These are phyloP conservation scores for Dioscorea cayenensis DNA, from an alignment of 116 monocot genomes.

Conservation along the genomic window DNA sequence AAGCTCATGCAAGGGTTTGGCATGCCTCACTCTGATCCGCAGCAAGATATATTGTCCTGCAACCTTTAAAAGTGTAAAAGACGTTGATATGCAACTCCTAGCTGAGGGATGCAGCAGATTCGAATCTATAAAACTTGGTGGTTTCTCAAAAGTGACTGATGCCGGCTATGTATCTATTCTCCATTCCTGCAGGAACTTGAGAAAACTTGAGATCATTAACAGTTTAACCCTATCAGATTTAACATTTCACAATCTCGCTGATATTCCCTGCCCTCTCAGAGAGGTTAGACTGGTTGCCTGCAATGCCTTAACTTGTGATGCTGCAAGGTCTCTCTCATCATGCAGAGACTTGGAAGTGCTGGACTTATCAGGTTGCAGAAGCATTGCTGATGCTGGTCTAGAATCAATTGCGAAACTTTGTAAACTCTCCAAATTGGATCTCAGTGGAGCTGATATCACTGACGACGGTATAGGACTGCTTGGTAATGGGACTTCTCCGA, in stretches of 20 bases:
- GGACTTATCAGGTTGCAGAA: slow-evolving; percentile 67
- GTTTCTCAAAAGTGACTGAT: slow-evolving; percentile 92
- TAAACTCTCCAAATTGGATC: slow-evolving; percentile 57
- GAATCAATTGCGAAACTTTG: slow-evolving; percentile 52
- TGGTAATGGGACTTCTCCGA: slow-evolving; percentile 40
- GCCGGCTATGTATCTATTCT: slow-evolving; percentile 68
- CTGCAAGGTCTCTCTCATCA: slow-evolving; percentile 39
- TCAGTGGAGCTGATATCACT: slow-evolving; percentile 60
- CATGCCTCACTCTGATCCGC: slow-evolving; percentile 51
- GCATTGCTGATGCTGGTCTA: slow-evolving; percentile 63
- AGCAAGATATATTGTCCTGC: slow-evolving; percentile 17
- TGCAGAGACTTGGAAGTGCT: slow-evolving; percentile 53
- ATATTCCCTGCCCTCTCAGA: slow-evolving; percentile 24
- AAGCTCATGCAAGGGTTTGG: slow-evolving; percentile 38
- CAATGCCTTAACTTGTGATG: slow-evolving; percentile 55
- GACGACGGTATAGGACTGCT: slow-evolving; percentile 53
- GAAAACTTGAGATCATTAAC: slow-evolving; percentile 55
- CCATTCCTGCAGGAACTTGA: slow-evolving; percentile 58
- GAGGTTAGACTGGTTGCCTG: slow-evolving; percentile 71
- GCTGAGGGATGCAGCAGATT: slow-evolving; percentile 59
- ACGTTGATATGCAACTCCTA: slow-evolving; percentile 63
- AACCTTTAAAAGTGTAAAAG: slow-evolving; percentile 59
- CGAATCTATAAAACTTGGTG: slow-evolving; percentile 57
- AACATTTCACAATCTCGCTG: slow-evolving; percentile 53
- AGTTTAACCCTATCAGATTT: slow-evolving; percentile 56